Evolutionary conservation across 2,329 filamentous ascomycete species (phyloP), one percentile per base, ranked within the genome.

Genomic region (Colletotrichum sp.): DNA sequence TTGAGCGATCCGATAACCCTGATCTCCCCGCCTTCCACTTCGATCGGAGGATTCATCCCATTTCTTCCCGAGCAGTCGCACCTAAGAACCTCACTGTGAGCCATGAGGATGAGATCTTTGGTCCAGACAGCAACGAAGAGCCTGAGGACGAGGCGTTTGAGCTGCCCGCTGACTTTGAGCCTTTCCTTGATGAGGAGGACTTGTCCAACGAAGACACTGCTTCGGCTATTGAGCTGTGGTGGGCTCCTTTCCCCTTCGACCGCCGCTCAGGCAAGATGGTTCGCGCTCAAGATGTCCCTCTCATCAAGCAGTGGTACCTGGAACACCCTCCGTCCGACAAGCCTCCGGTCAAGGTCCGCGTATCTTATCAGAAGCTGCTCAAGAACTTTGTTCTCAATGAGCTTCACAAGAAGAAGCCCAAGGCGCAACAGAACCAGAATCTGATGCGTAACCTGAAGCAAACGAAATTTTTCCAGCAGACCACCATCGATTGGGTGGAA

Each of bases 391-490:
- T 99, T 21, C 90, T 99, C 79, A 99, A 99, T 80, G 96, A 99
- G 86, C 89, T 99, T 63, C 98, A 99, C 86, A 98, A 96, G 88
- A 98, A 96, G 86, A 95, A 94, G 79, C 95, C 96, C 8, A 99
- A 99, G 89, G 95, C 97, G 6, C 93, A 98, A 80, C 98, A 96
- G 87, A 98, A 96, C 83, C 97, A 99, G 82, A 95, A 98, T 81
- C 87, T 99, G 74, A 91, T 99, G 83, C 93, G 92, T 80, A 98
- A 95, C 10, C 86, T 99, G 79, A 99, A 98, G 86, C 93, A 95
- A 80, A 99, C 97, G 64, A 99, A 99, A 83, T 99, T 99, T 88
- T 99, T 99, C 90, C 98, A 99, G 86, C 97, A 99, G 86, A 99
- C 97, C 5, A 98, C 95, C 10, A 99, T 99, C 78, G 97, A 99